A percentile compares a stretch with the other conserved stretches of the same genome.
Conservation (phyloP, 441 rosid genomes). For the Gossypium gossypioides region DNA sequence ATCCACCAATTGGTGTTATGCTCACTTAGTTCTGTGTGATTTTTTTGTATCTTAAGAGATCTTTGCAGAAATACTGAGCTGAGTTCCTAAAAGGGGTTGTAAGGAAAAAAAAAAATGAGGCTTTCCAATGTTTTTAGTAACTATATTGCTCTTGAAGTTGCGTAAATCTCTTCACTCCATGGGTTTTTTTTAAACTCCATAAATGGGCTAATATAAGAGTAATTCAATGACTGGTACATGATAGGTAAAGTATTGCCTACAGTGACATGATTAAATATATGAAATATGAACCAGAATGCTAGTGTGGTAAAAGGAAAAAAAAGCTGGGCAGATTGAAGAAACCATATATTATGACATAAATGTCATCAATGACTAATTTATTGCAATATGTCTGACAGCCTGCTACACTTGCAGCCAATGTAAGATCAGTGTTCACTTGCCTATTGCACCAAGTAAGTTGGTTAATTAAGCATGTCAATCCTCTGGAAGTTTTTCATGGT, state of each 20-base stretch:
- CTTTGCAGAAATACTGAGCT: neutral
- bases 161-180: neutral
- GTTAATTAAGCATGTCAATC: slow-evolving; percentile 13
- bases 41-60: neutral
- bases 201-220: neutral
- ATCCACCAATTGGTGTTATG: neutral
- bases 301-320: neutral
- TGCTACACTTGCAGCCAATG: slow-evolving; percentile 68
- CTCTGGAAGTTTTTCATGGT: slow-evolving; percentile 10
- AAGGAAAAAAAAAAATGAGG: neutral
- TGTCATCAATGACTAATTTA: slow-evolving; percentile 18
- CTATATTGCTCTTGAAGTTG: neutral
- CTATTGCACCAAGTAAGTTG: slow-evolving; percentile 81
- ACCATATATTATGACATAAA: neutral
- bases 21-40: neutral
- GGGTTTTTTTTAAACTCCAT: neutral
- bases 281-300: neutral
- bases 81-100: neutral
- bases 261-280: neutral
- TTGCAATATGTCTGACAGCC: slow-evolving; percentile 47
- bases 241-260: neutral
- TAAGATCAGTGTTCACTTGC: slow-evolving; percentile 83
- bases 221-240: neutral
- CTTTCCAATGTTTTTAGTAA: neutral
- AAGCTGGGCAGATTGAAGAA: neutral